These are phyloP conservation scores for Pseudonectria buxi DNA, from an alignment of 2,329 filamentous ascomycete species.

Conservation along the genomic window DNA sequence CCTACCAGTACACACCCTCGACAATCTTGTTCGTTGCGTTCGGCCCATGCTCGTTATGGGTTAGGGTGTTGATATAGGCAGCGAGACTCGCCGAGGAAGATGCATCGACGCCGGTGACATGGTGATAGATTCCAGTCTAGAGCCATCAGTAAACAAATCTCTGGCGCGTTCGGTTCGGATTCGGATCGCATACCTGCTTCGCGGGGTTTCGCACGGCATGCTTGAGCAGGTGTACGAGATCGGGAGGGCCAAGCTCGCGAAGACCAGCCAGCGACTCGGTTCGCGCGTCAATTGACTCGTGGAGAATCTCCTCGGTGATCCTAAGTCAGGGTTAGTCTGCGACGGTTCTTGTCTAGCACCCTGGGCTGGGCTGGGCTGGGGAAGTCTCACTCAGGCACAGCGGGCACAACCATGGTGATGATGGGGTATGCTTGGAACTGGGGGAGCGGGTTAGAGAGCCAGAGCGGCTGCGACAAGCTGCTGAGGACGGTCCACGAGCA, in stretches of 20 bases:
- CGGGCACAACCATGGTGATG: slow-evolving; percentile 62
- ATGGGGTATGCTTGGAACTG: slow-evolving; percentile 9
- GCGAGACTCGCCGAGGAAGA: slow-evolving; percentile 95
- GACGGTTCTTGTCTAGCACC: background rate
- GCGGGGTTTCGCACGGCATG: slow-evolving; percentile 50
- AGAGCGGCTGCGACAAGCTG: slow-evolving; percentile 3
- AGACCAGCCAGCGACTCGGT: slow-evolving; percentile 81
- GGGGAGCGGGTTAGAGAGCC: background rate
- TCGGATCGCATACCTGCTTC: slow-evolving; percentile 42
- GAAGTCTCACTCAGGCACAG: slow-evolving; percentile 62
- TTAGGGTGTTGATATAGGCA: slow-evolving; percentile 96
- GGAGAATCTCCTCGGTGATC: slow-evolving; percentile 86
- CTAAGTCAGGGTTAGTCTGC: slow-evolving; percentile 40
- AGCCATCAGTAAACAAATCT: slow-evolving; percentile 11
- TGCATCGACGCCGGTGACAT: slow-evolving; percentile 94
- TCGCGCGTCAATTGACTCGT: slow-evolving; percentile 86
- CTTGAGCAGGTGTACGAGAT: slow-evolving; percentile 92
- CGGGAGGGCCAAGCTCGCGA: slow-evolving; percentile 89
- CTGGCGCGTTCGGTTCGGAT: slow-evolving; percentile 9
- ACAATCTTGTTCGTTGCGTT: slow-evolving; percentile 71
- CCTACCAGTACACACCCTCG: slow-evolving; percentile 88
- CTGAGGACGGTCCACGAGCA: slow-evolving; percentile 1
- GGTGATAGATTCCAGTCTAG: slow-evolving; percentile 89
- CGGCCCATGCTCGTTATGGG: slow-evolving; percentile 78
- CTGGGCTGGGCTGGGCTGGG: slow-evolving; percentile 3